Evolutionary conservation across 805 yeast species (phyloP), one percentile per base, ranked within the genome.

Genomic region (Peterozyma xylosa): DNA sequence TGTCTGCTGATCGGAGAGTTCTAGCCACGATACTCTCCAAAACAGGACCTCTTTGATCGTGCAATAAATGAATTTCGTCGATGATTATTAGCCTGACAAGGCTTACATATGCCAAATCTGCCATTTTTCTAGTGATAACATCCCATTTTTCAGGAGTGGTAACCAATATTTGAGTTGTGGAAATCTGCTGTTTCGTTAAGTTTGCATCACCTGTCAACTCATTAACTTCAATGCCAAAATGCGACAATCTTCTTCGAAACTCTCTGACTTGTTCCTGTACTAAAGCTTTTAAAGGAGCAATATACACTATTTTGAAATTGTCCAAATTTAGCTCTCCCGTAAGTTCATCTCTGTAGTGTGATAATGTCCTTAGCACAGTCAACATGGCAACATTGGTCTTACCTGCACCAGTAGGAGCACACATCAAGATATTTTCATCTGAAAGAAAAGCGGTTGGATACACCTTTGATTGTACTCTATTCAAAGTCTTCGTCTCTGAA

Each of bases 371-470:
- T n/a, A 90, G 66, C 4, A 86, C 71, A 0, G 96, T 70, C 38
- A 93, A 63, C 81, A 93, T 77, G 0, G 99, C 99, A 29, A 93
- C 96, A 59, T 93, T 93, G 17, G 99, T 91, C 59, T 91, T 91
- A 66, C 99, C 99, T 2, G 96, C 96, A 67, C 99, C 99, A 0
- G 99, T 91, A 6, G 99, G 99, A 1, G 99, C 98, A 72, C 98
- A 91, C 52, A 91, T 67, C 14, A 91, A 65, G 35, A 93, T 58
- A 54, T 90, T 91, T 4, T 72, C 71, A 55, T 86, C 93, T 1
- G 75, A 64, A 3, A 71, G 55, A 50, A 91, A 86, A 0, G 96
- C 96, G n/a, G 68, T 57, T 1, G 93, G 93, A 50, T 64, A 87
- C 0, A 90, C 88, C 48, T 75, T 76, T 1, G 96, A 85, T 60